Base-by-base conservation (phyloP, 106 monocot species). In the Acanthochlamys bracteata region DNA sequence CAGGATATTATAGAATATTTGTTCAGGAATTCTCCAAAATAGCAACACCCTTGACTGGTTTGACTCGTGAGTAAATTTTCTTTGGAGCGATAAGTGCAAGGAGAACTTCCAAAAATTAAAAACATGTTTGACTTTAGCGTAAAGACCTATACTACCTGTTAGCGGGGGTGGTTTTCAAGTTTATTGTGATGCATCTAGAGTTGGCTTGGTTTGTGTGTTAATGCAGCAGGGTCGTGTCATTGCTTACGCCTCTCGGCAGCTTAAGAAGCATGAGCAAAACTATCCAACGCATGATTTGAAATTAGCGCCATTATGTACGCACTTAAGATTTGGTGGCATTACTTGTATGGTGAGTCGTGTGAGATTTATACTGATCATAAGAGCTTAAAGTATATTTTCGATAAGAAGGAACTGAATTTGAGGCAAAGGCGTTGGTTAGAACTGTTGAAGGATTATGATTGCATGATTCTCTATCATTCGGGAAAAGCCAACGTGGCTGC, bases 401-500 rank as follows among this genome's bases (percentile, higher is more conserved):
- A 33, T 33, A 1, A 33, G 33, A 33, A 33, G 33, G 33, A 33
- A 33, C 33, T 33, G 33, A 33, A 33, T 33, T 33, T 33, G 33
- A 33, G 33, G 33, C 33, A 33, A 33, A 33, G 33, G 6, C 33
- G 6, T 33, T 33, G 6, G 33, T 33, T 33, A 33, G 33, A 33
- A 33, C 33, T 33, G 6, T 33, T 33, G 21, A 33, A 60, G 11
- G 60, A 60, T 22, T 60, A 60, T 60, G 51, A 51, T 51, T 51
- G 10, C 8, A 51, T 9, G 17, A 51, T 65, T 10, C 6, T 11
- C 0, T 65, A 65, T 17, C 45, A 65, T 22, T 43, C 19, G 14
- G 64, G 64, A 7, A 65, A 51, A 39, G 64, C 67, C 20, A 67
- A 67, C 42, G 56, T 67, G 0, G 54, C 55, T 17, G 66, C 55